These are phyloP conservation scores for Aspergillus caelatus DNA, from an alignment of 2,329 filamentous ascomycete genomes.

Conservation along the genomic window DNA sequence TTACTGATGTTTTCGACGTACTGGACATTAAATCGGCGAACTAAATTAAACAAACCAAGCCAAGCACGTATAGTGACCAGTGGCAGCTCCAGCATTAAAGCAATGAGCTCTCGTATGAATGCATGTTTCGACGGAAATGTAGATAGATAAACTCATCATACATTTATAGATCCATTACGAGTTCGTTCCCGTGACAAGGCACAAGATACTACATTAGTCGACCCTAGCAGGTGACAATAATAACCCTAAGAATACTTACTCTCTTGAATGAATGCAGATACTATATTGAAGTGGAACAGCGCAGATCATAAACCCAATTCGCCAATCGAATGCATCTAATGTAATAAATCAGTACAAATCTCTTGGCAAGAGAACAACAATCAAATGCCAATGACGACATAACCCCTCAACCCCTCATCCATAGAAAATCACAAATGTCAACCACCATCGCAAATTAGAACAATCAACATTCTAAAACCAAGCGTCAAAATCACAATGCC, in stretches of 20 bases:
- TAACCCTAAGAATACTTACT: neutral
- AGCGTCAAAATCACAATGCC: neutral
- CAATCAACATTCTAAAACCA: neutral
- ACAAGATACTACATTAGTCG: neutral
- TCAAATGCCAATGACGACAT: neutral
- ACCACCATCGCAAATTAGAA: neutral
- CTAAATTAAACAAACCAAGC: neutral
- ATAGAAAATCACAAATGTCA: neutral
- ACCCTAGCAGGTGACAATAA: neutral
- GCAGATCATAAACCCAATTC: neutral
- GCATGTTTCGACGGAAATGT: neutral
- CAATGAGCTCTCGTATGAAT: neutral
- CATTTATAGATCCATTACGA: neutral
- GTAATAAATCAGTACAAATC: neutral
- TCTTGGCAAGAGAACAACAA: neutral
- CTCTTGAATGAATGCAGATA: neutral
- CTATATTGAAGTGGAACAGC: neutral
- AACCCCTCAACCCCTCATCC: neutral
- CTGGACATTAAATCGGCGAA: neutral
- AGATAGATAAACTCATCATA: neutral
- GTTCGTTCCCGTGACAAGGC: neutral
- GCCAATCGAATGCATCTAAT: neutral
- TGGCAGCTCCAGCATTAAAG: accelerated
- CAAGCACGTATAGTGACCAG: neutral
- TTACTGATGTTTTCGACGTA: neutral